Conservation (phyloP, 257 asterid genomes). For the Solanum clarkiae region DNA sequence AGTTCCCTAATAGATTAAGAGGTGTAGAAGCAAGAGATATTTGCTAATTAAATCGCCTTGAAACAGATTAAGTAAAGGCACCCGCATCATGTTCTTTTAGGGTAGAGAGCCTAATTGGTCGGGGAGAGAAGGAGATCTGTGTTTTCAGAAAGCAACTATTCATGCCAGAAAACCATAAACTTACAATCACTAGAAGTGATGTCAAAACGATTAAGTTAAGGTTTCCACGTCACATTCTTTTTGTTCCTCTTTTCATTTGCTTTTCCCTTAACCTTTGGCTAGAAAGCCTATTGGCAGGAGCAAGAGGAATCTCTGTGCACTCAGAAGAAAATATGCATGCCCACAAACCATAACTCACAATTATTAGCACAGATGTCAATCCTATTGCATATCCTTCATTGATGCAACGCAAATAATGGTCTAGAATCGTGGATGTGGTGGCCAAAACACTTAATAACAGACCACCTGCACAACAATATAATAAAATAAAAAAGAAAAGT, state of each 20-base stretch:
- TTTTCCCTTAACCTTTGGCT: background rate
- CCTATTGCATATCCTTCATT: slow-evolving; percentile 92
- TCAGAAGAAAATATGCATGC: background rate
- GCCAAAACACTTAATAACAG: slow-evolving; percentile 77
- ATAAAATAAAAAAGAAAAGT: background rate
- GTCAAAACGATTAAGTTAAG: slow-evolving; percentile 25
- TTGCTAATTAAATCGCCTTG: background rate
- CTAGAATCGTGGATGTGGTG: slow-evolving; percentile 68
- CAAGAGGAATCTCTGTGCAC: background rate
- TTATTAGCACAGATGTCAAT: slow-evolving; percentile 86
- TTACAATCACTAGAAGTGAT: slow-evolving; percentile 71
- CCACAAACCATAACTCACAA: slow-evolving; percentile 41
- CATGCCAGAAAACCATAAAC: slow-evolving; percentile 6
- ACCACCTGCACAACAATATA: slow-evolving; percentile 58
- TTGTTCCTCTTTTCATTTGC: background rate
- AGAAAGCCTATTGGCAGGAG: background rate
- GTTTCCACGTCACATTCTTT: background rate
- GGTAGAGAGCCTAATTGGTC: background rate
- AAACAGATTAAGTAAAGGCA: slow-evolving; percentile 8
- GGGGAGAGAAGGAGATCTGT: background rate
- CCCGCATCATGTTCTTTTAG: background rate
- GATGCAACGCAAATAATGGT: slow-evolving; percentile 65
- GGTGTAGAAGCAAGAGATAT: background rate
- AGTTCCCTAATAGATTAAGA: background rate
- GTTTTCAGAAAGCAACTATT: background rate